Conservation (phyloP, 306 rosid genomes). For the Mimosa bimucronata region DNA sequence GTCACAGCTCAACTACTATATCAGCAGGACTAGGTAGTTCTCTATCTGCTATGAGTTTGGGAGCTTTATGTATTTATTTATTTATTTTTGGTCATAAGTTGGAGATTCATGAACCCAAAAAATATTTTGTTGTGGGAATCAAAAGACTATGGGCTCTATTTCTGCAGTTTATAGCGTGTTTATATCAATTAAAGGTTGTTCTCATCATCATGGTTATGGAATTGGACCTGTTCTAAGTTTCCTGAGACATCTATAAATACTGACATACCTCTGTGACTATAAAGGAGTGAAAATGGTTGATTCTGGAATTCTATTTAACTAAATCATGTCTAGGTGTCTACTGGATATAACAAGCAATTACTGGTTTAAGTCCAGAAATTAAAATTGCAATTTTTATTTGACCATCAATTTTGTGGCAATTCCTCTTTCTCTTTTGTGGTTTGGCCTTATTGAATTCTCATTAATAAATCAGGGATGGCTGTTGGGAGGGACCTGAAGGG, state of each 20-base stretch:
- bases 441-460: constrained; percentile 32
- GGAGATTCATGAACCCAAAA: background rate
- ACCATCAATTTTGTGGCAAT: constrained; percentile 8
- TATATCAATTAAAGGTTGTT: background rate
- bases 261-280: background rate
- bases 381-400: background rate
- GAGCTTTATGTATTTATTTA: background rate
- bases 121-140: background rate
- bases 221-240: background rate
- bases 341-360: constrained; percentile 1
- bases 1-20: constrained; percentile 98
- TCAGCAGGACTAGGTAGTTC: constrained; percentile 95
- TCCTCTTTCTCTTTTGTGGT: constrained; percentile 19
- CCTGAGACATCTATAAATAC: background rate
- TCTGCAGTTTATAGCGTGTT: constrained; percentile 10
- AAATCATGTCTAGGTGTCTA: background rate
- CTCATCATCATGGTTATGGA: background rate
- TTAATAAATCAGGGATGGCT: constrained; percentile 81
- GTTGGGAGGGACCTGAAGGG: constrained; percentile 95
- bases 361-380: background rate
- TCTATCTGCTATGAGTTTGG: constrained; percentile 22
- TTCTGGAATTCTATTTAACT: background rate
- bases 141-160: background rate
- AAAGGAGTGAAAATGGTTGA: background rate
- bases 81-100: background rate